A percentile compares a stretch with the other conserved stretches of the same genome.
phyloP scores from a whole-genome alignment of 2,329 filamentous ascomycete species.

The Parastagonospora nodorum region DNA sequence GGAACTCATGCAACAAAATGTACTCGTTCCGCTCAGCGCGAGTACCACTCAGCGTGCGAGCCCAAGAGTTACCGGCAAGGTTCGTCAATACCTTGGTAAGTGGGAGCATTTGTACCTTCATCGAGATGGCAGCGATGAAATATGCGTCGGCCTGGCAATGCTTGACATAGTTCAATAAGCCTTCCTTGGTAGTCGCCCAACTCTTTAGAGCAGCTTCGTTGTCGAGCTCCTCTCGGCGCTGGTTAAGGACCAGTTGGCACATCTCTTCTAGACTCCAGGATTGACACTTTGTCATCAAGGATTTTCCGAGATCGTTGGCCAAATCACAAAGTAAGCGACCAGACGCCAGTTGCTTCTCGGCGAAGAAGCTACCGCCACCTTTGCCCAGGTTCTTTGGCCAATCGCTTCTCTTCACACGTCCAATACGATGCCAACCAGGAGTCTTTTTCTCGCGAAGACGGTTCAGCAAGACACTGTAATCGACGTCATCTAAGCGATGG shows the following conservation, averaged over 20 bases:
- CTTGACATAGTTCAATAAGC: conserved; percentile 88
- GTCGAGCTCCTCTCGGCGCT: conserved; percentile 80
- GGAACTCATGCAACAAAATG: conserved; percentile 96
- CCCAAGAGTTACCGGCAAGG: conserved; percentile 97
- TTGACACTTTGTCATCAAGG: conserved; percentile 94
- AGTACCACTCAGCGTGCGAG: conserved; percentile 91
- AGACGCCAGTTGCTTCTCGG: conserved; percentile 85
- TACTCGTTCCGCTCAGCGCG: conserved; percentile 98
- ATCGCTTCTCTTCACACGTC: conserved; percentile 77
- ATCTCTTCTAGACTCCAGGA: conserved; percentile 98
- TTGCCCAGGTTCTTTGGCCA: conserved; percentile 91
- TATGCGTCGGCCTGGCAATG: conserved; percentile 96
- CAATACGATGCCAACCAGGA: conserved; percentile 92
- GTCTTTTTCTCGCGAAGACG: conserved; percentile 89
- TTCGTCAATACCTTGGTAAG: conserved; percentile 96
- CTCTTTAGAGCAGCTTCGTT: conserved; percentile 84
- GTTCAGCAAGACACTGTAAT: conserved; percentile 88
- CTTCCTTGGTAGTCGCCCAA: conserved; percentile 82
- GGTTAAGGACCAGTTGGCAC: conserved; percentile 86
- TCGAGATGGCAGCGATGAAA: conserved; percentile 87
- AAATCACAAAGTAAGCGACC: conserved; percentile 92
- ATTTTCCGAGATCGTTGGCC: conserved; percentile 96
- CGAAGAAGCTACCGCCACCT: conserved; percentile 87
- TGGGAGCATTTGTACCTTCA: conserved; percentile 89
- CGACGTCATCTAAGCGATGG: conserved; percentile 95